Evolutionary conservation across 2,329 filamentous ascomycete genomes (phyloP), one percentile per base, ranked within the genome.

Genomic region (Alternaria solani): DNA sequence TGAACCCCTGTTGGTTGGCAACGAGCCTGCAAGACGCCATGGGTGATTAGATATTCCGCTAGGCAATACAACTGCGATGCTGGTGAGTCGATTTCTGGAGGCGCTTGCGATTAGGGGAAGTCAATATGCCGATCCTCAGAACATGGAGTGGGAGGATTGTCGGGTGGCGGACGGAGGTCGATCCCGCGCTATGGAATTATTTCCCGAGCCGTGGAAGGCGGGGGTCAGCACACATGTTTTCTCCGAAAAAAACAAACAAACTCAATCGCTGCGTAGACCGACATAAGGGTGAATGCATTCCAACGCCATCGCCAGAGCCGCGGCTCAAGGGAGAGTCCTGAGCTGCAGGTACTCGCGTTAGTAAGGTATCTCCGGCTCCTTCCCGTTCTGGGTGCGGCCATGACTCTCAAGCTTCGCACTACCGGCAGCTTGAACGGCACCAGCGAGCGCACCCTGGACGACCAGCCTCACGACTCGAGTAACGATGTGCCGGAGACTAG

Each of bases 341-440:
- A 49, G 39, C 20, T 25, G 18, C 26, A 53, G 26, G 18, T n/a
- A 4, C 16, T 42, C 28, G 23, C 23, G 20, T 47, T 28, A 16
- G 42, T 38, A 23, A 36, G 46, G 42, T 47, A 28, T 25, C 14
- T 25, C 14, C 20, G 36, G 26, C 34, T 32, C 34, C 34, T 28
- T 42, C 44, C 34, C 38, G 20, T 39, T 52, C 6, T 18, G 25
- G 46, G 12, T 43, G 18, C 53, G 47, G 42, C 41, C 57, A 51
- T 47, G 34, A 60, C 54, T 52, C 47, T 57, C 57, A 42, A 55
- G 20, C 38, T 28, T 43, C 20, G n/a, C 52, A 52, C 47, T 38
- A 51, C 32, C 26, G 23, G 20, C 41, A 26, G 26, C 57, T 23
- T 44, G 20, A 26, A 32, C 30, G 34, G 30, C 16, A 30, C 23